These are phyloP conservation scores for Coemansia sp. DNA, from an alignment of 192 early-diverging fungal genomes.

Conservation along the genomic window DNA sequence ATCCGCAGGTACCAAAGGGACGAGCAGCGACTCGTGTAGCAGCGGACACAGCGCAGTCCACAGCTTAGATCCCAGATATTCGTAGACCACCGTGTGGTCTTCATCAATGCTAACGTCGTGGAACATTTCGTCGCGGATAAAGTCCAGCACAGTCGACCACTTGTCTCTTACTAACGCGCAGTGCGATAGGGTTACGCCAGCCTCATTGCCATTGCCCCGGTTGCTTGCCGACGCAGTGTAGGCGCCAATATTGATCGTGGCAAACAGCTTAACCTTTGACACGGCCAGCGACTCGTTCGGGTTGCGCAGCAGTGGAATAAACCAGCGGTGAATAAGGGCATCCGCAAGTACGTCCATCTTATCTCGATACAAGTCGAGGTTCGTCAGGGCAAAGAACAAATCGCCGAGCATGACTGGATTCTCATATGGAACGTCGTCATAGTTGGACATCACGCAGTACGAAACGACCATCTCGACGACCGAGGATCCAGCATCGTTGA, in stretches of 20 bases:
- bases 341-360: conserved; percentile 26
- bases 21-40: conserved; percentile 22
- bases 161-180: conserved; percentile 34
- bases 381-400: conserved; percentile 45
- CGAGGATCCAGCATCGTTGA: conserved; percentile 14
- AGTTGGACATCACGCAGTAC: conserved; percentile 25
- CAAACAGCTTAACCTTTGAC: conserved; percentile 21
- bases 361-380: conserved; percentile 35
- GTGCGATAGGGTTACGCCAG: background rate
- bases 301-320: conserved; percentile 36
- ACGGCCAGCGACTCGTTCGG: conserved; percentile 31
- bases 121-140: conserved; percentile 46
- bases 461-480: conserved; percentile 32
- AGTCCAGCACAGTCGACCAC: conserved; percentile 36
- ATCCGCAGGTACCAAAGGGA: conserved; percentile 29
- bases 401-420: conserved; percentile 42
- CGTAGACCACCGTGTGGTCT: conserved; percentile 37
- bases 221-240: conserved; percentile 13
- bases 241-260: conserved; percentile 42
- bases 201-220: background rate
- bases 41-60: conserved; percentile 34
- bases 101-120: conserved; percentile 39
- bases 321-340: conserved; percentile 24
- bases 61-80: conserved; percentile 32
- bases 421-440: conserved; percentile 49